Evolutionary conservation across 2,329 filamentous ascomycete species (phyloP).

Genomic region (Apiospora pterosperma): DNA sequence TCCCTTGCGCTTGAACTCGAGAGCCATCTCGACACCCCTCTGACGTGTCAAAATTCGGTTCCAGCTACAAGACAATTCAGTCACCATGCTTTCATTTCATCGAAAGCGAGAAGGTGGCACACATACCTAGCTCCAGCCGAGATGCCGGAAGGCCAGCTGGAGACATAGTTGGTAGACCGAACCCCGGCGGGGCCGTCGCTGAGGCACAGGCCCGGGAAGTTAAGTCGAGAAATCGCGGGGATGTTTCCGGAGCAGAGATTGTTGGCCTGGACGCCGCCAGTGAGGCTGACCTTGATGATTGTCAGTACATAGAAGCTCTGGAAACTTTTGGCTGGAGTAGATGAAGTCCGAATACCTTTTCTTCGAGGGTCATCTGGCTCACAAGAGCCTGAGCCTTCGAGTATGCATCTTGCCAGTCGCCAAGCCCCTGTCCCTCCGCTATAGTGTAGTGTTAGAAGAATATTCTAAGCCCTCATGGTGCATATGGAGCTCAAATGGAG

Average conservation of each 20-base stretch:
- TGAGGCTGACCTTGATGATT: constrained; percentile 28
- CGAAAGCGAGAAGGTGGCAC: not conserved
- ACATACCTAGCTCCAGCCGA: constrained; percentile 48
- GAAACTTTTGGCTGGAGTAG: not conserved
- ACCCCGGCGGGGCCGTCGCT: constrained; percentile 29
- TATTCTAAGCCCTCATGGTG: constrained; percentile 3
- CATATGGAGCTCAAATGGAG: not conserved
- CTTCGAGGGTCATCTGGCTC: constrained; percentile 34
- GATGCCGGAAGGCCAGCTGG: constrained; percentile 49
- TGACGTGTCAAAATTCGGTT: constrained; percentile 66
- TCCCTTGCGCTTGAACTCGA: constrained; percentile 73
- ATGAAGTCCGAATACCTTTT: constrained; percentile 24
- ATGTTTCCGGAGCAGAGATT: constrained; percentile 40
- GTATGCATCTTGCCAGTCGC: constrained; percentile 34
- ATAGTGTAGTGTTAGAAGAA: not conserved
- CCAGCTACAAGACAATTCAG: constrained; percentile 42
- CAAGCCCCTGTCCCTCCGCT: constrained; percentile 26
- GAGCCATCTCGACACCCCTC: constrained; percentile 70
- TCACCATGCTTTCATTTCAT: no score
- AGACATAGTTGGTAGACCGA: constrained; percentile 35
- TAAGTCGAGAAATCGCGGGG: constrained; percentile 32
- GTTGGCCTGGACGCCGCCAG: constrained; percentile 25
- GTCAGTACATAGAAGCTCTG: not conserved
- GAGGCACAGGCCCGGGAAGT: constrained; percentile 38
- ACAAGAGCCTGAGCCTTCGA: constrained; percentile 30